Percentiles rank a stretch among this genome's conserved stretches.
These are phyloP conservation scores for Daldinia childiae DNA, from an alignment of 495 filamentous ascomycete genomes.

Conservation along the genomic window DNA sequence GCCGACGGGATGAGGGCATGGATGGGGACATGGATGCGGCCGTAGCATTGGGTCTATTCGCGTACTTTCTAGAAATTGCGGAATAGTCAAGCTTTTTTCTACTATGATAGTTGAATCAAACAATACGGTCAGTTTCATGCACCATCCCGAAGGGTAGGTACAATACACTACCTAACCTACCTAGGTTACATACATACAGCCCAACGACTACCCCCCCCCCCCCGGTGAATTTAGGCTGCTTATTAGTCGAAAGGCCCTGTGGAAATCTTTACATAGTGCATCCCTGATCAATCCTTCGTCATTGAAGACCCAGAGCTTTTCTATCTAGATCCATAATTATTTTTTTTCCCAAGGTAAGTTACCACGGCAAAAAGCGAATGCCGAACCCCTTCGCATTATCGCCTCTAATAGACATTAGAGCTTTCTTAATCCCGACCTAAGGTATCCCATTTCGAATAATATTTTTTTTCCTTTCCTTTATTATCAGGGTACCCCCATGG, in stretches of 20 bases:
- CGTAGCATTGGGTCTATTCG: constrained; percentile 18
- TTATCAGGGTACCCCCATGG: constrained; percentile 23
- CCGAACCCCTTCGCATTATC: constrained; percentile 32
- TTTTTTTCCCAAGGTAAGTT: no score
- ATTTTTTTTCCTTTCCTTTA: constrained; percentile 16
- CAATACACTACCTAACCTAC: no score
- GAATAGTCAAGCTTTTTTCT: constrained; percentile 54
- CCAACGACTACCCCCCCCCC: not conserved
- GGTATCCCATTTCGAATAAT: constrained; percentile 8
- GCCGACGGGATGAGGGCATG: constrained; percentile 11
- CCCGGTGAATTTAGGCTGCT: not conserved
- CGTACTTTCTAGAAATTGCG: constrained; percentile 32
- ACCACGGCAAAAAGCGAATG: constrained; percentile 35
- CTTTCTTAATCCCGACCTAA: constrained; percentile 26
- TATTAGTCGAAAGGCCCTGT: not conserved
- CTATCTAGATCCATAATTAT: constrained; percentile 27
- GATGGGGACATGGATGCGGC: constrained; percentile 6
- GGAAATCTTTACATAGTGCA: constrained; percentile 18
- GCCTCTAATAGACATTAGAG: constrained; percentile 24
- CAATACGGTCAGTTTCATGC: constrained; percentile 53
- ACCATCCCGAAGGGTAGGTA: constrained; percentile 19
- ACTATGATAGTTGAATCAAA: not conserved
- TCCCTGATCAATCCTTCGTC: constrained; percentile 34
- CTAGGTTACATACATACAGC: no score
- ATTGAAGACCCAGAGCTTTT: constrained; percentile 24